phyloP scores from a whole-genome alignment of 1,139 yeast species.

The Candida buenavistaensis region DNA sequence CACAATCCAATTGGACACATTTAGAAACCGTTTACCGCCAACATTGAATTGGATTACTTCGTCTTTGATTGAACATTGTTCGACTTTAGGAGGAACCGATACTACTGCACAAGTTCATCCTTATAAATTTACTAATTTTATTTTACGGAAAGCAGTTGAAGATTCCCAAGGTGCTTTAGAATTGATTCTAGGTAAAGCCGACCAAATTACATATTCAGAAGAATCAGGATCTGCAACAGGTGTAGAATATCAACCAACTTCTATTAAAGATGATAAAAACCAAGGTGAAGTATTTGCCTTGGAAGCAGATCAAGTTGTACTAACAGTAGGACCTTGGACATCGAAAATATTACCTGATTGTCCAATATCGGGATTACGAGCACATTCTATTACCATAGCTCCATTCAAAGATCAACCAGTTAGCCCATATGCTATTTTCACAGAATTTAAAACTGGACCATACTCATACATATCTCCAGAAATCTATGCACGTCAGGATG shows the following conservation, averaged over 20 bases:
- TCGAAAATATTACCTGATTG: slow-evolving; percentile 85
- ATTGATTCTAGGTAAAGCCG: slow-evolving; percentile 80
- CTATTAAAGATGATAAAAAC: slow-evolving; percentile 36
- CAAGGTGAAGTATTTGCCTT: slow-evolving; percentile 35
- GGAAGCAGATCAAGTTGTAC: slow-evolving; percentile 72
- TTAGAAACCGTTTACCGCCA: slow-evolving; percentile 51
- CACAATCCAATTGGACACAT: slow-evolving; percentile 14
- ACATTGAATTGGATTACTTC: slow-evolving; percentile 82
- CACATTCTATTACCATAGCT: slow-evolving; percentile 89
- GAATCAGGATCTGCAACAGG: slow-evolving; percentile 70
- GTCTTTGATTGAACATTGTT: slow-evolving; percentile 68
- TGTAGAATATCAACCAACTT: slow-evolving; percentile 61
- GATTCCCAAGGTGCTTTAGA: slow-evolving; percentile 73
- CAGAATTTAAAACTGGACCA: slow-evolving; percentile 74
- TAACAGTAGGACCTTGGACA: slow-evolving; percentile 96
- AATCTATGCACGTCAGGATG: slow-evolving; percentile 92
- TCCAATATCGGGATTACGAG: slow-evolving; percentile 89
- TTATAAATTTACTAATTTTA: slow-evolving; percentile 80
- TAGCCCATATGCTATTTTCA: slow-evolving; percentile 90
- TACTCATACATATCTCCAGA: slow-evolving; percentile 82
- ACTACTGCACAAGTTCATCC: slow-evolving; percentile 98
- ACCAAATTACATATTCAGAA: slow-evolving; percentile 59
- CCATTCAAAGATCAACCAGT: slow-evolving; percentile 72
- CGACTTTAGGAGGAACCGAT: slow-evolving; percentile 78
- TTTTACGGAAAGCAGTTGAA: slow-evolving; percentile 78